These are phyloP conservation scores for Mycena leptocephala DNA, from an alignment of 768 basidiomycete genomes.

Conservation along the genomic window DNA sequence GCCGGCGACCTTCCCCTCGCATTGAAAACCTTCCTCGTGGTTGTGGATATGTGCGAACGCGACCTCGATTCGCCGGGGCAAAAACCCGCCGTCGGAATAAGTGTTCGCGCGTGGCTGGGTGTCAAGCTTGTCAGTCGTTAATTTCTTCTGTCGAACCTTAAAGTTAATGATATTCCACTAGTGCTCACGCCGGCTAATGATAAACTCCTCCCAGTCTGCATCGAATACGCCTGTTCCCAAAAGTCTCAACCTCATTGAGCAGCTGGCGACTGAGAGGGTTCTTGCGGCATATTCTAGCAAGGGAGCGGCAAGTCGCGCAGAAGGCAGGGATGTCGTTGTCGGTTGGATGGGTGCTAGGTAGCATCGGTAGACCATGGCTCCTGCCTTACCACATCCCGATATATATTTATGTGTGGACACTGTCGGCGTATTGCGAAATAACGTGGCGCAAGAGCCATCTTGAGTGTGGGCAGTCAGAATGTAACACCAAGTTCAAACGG, in stretches of 20 bases:
- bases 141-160: too few relatives aligned
- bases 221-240: conserved; percentile 75
- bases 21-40: conserved; percentile 84
- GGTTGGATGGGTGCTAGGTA: conserved; percentile 33
- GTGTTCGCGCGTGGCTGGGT: conserved; percentile 87
- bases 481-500: too few relatives aligned
- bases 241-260: conserved; percentile 73
- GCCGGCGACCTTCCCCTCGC: conserved; percentile 82
- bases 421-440: too few relatives aligned
- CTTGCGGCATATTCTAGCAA: conserved; percentile 73
- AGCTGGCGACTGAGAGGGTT: conserved; percentile 81
- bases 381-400: too few relatives aligned
- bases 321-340: conserved; percentile 59
- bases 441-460: too few relatives aligned
- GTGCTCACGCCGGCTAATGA: conserved; percentile 74
- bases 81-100: conserved; percentile 67
- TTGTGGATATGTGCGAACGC: conserved; percentile 83
- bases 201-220: conserved; percentile 61
- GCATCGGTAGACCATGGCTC: too few relatives aligned
- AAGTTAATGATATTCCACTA: conserved; percentile 47
- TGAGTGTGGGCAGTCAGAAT: too few relatives aligned
- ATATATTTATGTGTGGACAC: too few relatives aligned
- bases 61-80: conserved; percentile 62
- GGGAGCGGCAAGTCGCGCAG: conserved; percentile 39
- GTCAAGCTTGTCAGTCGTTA: conserved; percentile 80